phyloP scores from a whole-genome alignment of 495 filamentous ascomycete species.

The Aspergillus saccharolyticus region DNA sequence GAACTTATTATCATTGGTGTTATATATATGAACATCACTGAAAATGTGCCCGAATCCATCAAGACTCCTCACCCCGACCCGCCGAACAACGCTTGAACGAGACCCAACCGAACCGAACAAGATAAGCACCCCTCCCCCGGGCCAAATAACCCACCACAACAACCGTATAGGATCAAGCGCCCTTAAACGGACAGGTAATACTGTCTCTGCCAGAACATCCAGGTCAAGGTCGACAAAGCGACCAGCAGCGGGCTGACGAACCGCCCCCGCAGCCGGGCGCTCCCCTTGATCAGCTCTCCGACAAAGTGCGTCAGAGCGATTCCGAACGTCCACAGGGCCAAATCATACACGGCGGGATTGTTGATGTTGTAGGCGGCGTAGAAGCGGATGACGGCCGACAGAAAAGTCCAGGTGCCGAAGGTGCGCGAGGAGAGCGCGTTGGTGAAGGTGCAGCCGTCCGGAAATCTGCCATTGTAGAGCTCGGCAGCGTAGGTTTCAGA shows the following conservation, averaged over 20 bases:
- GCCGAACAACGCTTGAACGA: background rate
- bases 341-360: slow-evolving; percentile 64
- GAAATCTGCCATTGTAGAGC: slow-evolving; percentile 58
- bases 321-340: slow-evolving; percentile 73
- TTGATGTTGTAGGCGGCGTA: slow-evolving; percentile 84
- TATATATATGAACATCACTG: background rate
- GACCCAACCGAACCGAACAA: background rate
- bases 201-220: slow-evolving; percentile 71
- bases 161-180: too few relatives aligned
- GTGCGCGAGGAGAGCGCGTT: slow-evolving; percentile 68
- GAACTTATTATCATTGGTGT: background rate
- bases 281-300: slow-evolving; percentile 71
- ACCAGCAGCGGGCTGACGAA: slow-evolving; percentile 70
- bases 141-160: background rate
- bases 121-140: too few relatives aligned
- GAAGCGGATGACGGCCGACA: slow-evolving; percentile 68
- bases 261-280: slow-evolving; percentile 60
- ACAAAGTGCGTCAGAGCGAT: slow-evolving; percentile 78
- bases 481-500: slow-evolving; percentile 69
- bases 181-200: slow-evolving; percentile 29
- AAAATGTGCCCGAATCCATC: background rate
- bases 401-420: slow-evolving; percentile 88
- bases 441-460: slow-evolving; percentile 43
- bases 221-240: slow-evolving; percentile 60
- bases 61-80: background rate